Evolutionary conservation across 441 rosid genomes (phyloP).

Genomic region (Eutrema salsugineum): DNA sequence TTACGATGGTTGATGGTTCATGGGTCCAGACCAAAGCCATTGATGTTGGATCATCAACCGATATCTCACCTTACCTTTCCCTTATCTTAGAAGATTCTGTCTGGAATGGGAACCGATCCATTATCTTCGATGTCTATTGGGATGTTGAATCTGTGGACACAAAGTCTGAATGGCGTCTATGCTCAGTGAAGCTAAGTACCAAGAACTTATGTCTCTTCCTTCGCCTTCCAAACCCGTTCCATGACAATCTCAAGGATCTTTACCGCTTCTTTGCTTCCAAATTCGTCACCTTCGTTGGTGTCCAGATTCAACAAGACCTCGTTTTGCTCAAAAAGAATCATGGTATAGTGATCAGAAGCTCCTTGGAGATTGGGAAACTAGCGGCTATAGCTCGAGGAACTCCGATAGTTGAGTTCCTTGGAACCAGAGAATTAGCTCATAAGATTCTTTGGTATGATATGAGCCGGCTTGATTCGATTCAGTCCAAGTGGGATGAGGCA

Average conservation of each 20-base stretch:
- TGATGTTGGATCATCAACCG: slow-evolving; percentile 23
- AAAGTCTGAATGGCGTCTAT: slow-evolving; percentile 29
- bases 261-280: slow-evolving; percentile 37
- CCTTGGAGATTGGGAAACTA: slow-evolving; percentile 28
- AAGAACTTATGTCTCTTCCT: slow-evolving; percentile 31
- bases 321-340: slow-evolving; percentile 27
- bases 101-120: slow-evolving; percentile 28
- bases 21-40: slow-evolving; percentile 32
- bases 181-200: slow-evolving; percentile 29
- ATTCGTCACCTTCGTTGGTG: slow-evolving; percentile 27
- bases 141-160: neutral
- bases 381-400: slow-evolving; percentile 25
- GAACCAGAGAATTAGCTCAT: slow-evolving; percentile 32
- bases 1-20: slow-evolving; percentile 24
- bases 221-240: slow-evolving; percentile 16
- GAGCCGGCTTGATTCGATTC: slow-evolving; percentile 32
- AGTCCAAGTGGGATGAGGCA: slow-evolving; percentile 30
- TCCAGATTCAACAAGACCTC: slow-evolving; percentile 29
- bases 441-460: slow-evolving; percentile 34
- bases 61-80: slow-evolving; percentile 34
- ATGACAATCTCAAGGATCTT: slow-evolving; percentile 25
- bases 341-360: slow-evolving; percentile 31
- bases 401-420: slow-evolving; percentile 28
- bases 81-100: slow-evolving; percentile 24
- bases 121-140: slow-evolving; percentile 30